A percentile compares a stretch with the other conserved stretches of the same genome.
These are phyloP conservation scores for Aspergillus bombycis DNA, from an alignment of 2,329 filamentous ascomycete genomes.

Conservation along the genomic window DNA sequence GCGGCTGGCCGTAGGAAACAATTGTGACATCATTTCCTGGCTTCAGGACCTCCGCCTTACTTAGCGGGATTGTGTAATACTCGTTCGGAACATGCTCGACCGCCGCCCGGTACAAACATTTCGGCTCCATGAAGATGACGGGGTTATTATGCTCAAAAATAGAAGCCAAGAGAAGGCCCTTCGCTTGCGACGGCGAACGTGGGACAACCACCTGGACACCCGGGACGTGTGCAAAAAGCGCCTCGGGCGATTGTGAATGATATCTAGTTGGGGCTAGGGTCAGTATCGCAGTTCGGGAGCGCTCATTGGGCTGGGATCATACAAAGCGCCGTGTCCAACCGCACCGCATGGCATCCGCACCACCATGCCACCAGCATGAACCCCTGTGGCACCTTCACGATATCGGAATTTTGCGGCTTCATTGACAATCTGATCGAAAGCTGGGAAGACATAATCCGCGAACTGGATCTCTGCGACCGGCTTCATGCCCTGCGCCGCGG, in stretches of 20 bases:
- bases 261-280: slow-evolving; percentile 49
- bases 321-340: slow-evolving; percentile 84
- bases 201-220: slow-evolving; percentile 85
- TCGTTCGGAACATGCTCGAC: slow-evolving; percentile 87
- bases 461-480: slow-evolving; percentile 96
- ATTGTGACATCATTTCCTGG: slow-evolving; percentile 79
- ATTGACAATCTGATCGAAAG: slow-evolving; percentile 92
- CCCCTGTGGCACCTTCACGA: slow-evolving; percentile 67
- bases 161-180: slow-evolving; percentile 77
- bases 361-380: slow-evolving; percentile 75
- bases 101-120: slow-evolving; percentile 86
- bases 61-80: slow-evolving; percentile 80
- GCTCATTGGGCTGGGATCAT: slow-evolving; percentile 21
- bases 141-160: slow-evolving; percentile 80
- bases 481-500: slow-evolving; percentile 87
- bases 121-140: slow-evolving; percentile 91
- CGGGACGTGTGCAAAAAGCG: slow-evolving; percentile 84
- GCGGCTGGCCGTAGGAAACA: slow-evolving; percentile 84
- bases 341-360: slow-evolving; percentile 88
- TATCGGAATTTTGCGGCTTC: slow-evolving; percentile 89
- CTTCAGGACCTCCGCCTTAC: slow-evolving; percentile 82
- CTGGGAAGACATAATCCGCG: slow-evolving; percentile 90
- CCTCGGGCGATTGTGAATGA: slow-evolving; percentile 87
- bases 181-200: slow-evolving; percentile 82
- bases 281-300: background rate